phyloP scores from a whole-genome alignment of 148 eudicot genomes.

The Silene uniflora region DNA sequence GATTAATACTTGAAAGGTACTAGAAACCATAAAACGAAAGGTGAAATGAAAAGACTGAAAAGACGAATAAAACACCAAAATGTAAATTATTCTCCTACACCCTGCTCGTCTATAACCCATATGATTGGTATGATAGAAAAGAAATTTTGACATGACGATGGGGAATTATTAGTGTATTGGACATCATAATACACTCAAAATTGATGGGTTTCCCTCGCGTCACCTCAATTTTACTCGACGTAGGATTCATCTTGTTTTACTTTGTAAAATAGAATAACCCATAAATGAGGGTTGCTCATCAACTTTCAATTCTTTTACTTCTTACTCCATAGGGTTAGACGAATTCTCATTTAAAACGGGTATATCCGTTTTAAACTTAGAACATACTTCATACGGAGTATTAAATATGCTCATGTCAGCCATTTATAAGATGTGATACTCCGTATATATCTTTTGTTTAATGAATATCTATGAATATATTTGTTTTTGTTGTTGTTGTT shows the following conservation, averaged over 20 bases:
- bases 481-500: too few relatives aligned
- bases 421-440: too few relatives aligned
- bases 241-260: not conserved
- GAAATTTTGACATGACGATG: not conserved
- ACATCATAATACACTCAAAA: conserved; percentile 3
- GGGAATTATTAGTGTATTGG: conserved; percentile 1
- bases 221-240: not conserved
- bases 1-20: conserved; percentile 3
- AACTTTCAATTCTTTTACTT: too few relatives aligned
- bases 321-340: too few relatives aligned
- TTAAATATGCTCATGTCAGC: too few relatives aligned
- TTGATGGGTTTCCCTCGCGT: not conserved
- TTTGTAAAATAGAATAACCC: too few relatives aligned
- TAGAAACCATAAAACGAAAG: not conserved
- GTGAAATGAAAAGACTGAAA: not conserved
- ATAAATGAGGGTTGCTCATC: too few relatives aligned
- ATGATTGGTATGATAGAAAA: not conserved
- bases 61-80: conserved; percentile 11
- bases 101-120: not conserved
- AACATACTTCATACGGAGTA: too few relatives aligned
- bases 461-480: too few relatives aligned
- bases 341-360: too few relatives aligned
- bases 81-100: not conserved
- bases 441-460: too few relatives aligned
- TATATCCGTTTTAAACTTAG: too few relatives aligned